Conservation (phyloP, 495 filamentous ascomycete species). For the Annulohypoxylon nitens region DNA sequence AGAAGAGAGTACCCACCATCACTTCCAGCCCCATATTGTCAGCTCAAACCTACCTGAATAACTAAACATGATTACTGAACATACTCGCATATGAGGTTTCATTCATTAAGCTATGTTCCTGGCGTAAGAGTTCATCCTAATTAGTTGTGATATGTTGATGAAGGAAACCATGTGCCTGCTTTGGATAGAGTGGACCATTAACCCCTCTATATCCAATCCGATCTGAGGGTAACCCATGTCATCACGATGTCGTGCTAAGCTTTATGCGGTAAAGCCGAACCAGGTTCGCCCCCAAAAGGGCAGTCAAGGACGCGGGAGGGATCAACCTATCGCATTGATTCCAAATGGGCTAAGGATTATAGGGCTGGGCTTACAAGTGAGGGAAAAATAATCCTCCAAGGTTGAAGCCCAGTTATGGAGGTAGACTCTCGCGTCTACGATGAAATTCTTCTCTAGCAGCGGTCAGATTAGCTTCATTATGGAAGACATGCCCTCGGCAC, state of each 20-base stretch:
- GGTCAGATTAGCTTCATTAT: not conserved
- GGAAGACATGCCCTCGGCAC: not conserved
- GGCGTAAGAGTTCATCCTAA: slow-evolving; percentile 29
- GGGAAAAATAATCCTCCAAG: slow-evolving; percentile 16
- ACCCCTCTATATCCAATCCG: slow-evolving; percentile 11
- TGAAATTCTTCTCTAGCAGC: not conserved
- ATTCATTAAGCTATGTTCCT: slow-evolving; percentile 7
- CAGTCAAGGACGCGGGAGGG: not conserved
- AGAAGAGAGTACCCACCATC: not conserved
- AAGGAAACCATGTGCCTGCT: slow-evolving; percentile 33
- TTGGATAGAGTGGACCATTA: slow-evolving; percentile 12
- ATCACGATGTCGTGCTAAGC: slow-evolving; percentile 2
- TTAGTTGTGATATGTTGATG: slow-evolving; percentile 25
- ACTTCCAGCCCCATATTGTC: slow-evolving; percentile 1
- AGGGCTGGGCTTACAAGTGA: slow-evolving; percentile 11
- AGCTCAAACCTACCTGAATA: not conserved
- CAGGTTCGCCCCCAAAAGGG: not conserved
- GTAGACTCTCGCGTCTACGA: slow-evolving; percentile 1
- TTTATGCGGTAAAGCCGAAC: slow-evolving; percentile 1
- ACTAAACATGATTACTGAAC: slow-evolving; percentile 4
- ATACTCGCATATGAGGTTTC: not conserved
- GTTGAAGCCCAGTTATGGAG: not conserved
- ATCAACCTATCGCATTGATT: slow-evolving; percentile 14
- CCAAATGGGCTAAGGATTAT: slow-evolving; percentile 1
- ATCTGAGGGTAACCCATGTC: slow-evolving; percentile 20